phyloP scores from a whole-genome alignment of 176 grass and related monocot species.

The Triticum aestivum region DNA sequence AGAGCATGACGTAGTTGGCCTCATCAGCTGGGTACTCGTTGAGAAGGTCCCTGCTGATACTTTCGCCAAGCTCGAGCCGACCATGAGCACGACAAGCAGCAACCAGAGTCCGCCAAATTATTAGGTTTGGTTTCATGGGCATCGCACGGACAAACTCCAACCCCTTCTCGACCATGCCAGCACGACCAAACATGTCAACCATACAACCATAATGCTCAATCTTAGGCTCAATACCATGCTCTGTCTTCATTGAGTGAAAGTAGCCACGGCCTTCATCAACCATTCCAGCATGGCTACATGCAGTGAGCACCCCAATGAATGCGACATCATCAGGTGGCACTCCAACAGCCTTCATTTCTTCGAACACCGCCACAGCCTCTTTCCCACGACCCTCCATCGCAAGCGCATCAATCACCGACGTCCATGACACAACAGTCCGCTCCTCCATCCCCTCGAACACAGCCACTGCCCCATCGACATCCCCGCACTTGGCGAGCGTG shows the following conservation, averaged over 20 bases:
- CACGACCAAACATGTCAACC: slow-evolving; percentile 68
- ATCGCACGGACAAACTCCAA: slow-evolving; percentile 54
- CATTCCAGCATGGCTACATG: slow-evolving; percentile 61
- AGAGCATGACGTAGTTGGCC: slow-evolving; percentile 68
- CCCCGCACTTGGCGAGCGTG: slow-evolving; percentile 60
- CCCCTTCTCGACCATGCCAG: slow-evolving; percentile 52
- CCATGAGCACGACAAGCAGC: slow-evolving; percentile 65
- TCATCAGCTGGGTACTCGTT: slow-evolving; percentile 45
- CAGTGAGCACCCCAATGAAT: slow-evolving; percentile 71
- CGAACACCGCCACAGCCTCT: slow-evolving; percentile 51
- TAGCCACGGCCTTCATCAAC: slow-evolving; percentile 54
- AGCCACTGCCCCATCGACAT: slow-evolving; percentile 45
- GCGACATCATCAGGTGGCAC: slow-evolving; percentile 58
- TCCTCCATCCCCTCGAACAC: slow-evolving; percentile 57
- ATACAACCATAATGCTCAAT: slow-evolving; percentile 78
- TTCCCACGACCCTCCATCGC: slow-evolving; percentile 65
- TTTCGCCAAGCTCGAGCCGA: slow-evolving; percentile 45
- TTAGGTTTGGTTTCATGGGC: slow-evolving; percentile 59
- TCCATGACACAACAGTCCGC: slow-evolving; percentile 63
- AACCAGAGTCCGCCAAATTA: slow-evolving; percentile 63
- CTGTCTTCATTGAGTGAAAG: slow-evolving; percentile 53
- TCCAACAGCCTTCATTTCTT: slow-evolving; percentile 42
- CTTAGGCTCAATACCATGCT: slow-evolving; percentile 56
- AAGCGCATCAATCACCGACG: slow-evolving; percentile 60
- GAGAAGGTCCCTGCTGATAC: slow-evolving; percentile 51